phyloP scores from a whole-genome alignment of 2,329 filamentous ascomycete genomes.

The Colletotrichum karsti region DNA sequence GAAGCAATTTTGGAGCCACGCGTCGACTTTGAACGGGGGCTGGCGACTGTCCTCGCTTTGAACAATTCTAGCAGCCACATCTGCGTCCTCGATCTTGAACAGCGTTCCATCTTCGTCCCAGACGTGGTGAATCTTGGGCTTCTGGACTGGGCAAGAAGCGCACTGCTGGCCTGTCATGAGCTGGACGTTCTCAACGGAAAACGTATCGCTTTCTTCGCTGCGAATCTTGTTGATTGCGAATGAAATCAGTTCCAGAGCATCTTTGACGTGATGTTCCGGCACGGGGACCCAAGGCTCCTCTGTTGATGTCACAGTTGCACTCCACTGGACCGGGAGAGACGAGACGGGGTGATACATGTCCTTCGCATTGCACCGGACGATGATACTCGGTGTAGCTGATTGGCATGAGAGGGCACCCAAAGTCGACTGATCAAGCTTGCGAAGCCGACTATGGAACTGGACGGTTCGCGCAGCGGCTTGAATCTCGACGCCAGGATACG shows the following conservation, averaged over 20 bases:
- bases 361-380: background rate
- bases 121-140: background rate
- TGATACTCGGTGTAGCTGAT: background rate
- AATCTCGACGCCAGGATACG: background rate
- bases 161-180: background rate
- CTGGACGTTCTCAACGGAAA: background rate
- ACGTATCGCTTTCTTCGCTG: background rate
- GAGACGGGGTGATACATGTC: slow-evolving; percentile 3
- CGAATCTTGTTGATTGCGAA: slow-evolving; percentile 21
- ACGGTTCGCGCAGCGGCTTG: background rate
- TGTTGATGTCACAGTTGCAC: background rate
- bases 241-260: slow-evolving; percentile 7
- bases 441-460: too few species aligned
- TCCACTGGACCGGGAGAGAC: slow-evolving; percentile 1
- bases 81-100: background rate
- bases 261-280: background rate
- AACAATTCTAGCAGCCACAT: background rate
- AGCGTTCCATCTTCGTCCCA: slow-evolving; percentile 14
- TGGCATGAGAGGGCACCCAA: background rate
- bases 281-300: slow-evolving; percentile 1
- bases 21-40: background rate
- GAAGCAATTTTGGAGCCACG: background rate
- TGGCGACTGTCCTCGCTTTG: background rate
- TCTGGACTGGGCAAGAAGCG: background rate
- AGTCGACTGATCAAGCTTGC: background rate